These are phyloP conservation scores for Boletus rufocinnamomeus DNA, from an alignment of 768 basidiomycete genomes.

Conservation along the genomic window DNA sequence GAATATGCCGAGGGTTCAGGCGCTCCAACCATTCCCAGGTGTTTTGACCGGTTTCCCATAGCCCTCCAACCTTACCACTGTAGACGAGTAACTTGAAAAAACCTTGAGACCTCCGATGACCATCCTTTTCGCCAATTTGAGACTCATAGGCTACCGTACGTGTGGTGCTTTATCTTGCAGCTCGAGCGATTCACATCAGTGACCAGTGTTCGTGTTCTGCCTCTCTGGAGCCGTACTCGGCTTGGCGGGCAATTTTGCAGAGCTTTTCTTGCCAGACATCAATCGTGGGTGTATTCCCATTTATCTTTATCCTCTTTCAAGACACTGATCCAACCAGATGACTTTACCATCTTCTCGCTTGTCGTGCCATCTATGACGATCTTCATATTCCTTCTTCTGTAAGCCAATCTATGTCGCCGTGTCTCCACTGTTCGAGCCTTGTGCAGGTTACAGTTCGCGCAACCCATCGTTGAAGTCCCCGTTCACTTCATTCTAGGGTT, in stretches of 20 bases:
- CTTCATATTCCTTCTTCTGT: constrained; percentile 62
- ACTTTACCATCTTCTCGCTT: constrained; percentile 71
- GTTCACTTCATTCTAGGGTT: constrained; percentile 55
- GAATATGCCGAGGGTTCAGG: constrained; percentile 19
- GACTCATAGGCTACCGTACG: constrained; percentile 55
- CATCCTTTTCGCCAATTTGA: constrained; percentile 57
- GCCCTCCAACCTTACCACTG: constrained; percentile 4
- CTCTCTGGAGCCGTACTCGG: constrained; percentile 61
- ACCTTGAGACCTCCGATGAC: constrained; percentile 45
- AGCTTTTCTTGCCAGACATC: constrained; percentile 61
- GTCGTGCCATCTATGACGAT: constrained; percentile 67
- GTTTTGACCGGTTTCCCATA: constrained; percentile 5
- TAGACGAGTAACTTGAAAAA: constrained; percentile 9
- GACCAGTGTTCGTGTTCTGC: constrained; percentile 39
- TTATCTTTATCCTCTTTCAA: constrained; percentile 1
- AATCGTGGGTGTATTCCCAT: constrained; percentile 49
- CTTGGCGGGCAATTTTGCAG: constrained; percentile 65
- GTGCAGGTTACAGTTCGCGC: constrained; percentile 66
- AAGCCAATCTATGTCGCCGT: constrained; percentile 18
- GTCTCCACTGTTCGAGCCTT: constrained; percentile 2
- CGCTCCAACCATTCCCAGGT: constrained; percentile 22
- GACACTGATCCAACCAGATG: constrained; percentile 43
- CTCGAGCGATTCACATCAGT: constrained; percentile 26
- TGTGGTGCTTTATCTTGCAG: constrained; percentile 8
- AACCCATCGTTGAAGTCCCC: constrained; percentile 62